These are phyloP conservation scores for Cupressus sempervirens DNA, from an alignment of 75 land plant species.

Conservation along the genomic window DNA sequence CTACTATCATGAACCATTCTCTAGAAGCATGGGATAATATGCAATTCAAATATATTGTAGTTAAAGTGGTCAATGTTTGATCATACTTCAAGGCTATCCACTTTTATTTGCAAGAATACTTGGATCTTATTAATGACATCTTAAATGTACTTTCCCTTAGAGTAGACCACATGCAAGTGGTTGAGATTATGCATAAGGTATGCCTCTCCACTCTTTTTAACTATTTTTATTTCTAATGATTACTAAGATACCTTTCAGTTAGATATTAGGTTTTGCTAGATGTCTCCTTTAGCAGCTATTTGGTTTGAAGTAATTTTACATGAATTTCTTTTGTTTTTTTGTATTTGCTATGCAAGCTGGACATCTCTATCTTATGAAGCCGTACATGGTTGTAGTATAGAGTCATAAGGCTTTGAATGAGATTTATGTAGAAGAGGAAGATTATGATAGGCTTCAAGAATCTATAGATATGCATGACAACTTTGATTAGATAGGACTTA, in stretches of 20 bases:
- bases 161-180: slow-evolving; percentile 93
- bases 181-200: slow-evolving; percentile 96
- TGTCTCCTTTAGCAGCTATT: background rate
- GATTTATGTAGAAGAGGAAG: slow-evolving; percentile 93
- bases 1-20: slow-evolving; percentile 97
- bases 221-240: background rate
- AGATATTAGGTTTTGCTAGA: background rate
- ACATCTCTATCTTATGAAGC: slow-evolving; percentile 78
- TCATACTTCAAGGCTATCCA: slow-evolving; percentile 95
- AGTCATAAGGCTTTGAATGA: slow-evolving; percentile 95
- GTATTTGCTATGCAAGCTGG: slow-evolving; percentile 53
- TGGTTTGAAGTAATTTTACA: background rate
- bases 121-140: slow-evolving; percentile 89
- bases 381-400: slow-evolving; percentile 97
- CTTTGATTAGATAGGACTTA: slow-evolving; percentile 96
- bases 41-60: slow-evolving; percentile 97
- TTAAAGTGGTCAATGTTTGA: slow-evolving; percentile 97
- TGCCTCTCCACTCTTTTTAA: background rate
- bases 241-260: background rate
- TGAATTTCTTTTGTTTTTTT: background rate
- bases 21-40: slow-evolving; percentile 99
- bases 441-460: slow-evolving; percentile 90
- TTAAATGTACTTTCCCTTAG: slow-evolving; percentile 86
- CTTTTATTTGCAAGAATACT: slow-evolving; percentile 93
- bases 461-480: slow-evolving; percentile 97